These are phyloP conservation scores for Ogataea philodendri DNA, from an alignment of 805 yeast genomes.

Conservation along the genomic window DNA sequence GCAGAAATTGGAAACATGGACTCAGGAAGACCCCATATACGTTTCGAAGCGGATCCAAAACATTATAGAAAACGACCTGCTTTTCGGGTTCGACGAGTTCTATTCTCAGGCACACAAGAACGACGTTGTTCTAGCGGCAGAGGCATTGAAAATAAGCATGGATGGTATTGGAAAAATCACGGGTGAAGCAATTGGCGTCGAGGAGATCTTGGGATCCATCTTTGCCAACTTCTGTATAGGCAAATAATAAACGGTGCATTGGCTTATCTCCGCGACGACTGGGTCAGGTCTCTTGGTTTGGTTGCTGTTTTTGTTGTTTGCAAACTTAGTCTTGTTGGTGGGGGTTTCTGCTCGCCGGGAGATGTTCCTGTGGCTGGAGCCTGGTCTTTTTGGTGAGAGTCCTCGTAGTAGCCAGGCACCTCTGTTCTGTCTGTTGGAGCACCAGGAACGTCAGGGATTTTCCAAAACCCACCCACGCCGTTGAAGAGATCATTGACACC, in stretches of 20 bases:
- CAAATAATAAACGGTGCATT: slow-evolving; percentile 55
- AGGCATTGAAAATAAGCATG: slow-evolving; percentile 67
- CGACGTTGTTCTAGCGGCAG: slow-evolving; percentile 80
- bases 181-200: slow-evolving; percentile 84
- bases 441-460: slow-evolving; percentile 33
- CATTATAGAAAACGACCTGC: slow-evolving; percentile 68
- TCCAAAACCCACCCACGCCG: slow-evolving; percentile 40
- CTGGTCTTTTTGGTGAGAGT: slow-evolving; percentile 1
- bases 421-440: slow-evolving; percentile 26
- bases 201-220: slow-evolving; percentile 87
- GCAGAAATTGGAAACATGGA: slow-evolving; percentile 5
- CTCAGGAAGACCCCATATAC: slow-evolving; percentile 58
- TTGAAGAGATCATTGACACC: slow-evolving; percentile 22
- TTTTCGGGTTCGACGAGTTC: slow-evolving; percentile 72
- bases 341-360: slow-evolving; percentile 9
- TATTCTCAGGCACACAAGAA: slow-evolving; percentile 44
- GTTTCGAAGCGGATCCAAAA: slow-evolving; percentile 78
- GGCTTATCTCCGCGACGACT: slow-evolving; percentile 7
- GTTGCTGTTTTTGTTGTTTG: slow-evolving; percentile 9
- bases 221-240: slow-evolving; percentile 94
- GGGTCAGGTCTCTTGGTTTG: slow-evolving; percentile 5
- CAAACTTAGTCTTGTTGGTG: slow-evolving; percentile 12
- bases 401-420: slow-evolving; percentile 19
- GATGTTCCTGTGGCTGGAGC: background rate
- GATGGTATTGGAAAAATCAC: slow-evolving; percentile 92